phyloP scores from a whole-genome alignment of 169 alveolate species.

The Theileria luwenshuni region DNA sequence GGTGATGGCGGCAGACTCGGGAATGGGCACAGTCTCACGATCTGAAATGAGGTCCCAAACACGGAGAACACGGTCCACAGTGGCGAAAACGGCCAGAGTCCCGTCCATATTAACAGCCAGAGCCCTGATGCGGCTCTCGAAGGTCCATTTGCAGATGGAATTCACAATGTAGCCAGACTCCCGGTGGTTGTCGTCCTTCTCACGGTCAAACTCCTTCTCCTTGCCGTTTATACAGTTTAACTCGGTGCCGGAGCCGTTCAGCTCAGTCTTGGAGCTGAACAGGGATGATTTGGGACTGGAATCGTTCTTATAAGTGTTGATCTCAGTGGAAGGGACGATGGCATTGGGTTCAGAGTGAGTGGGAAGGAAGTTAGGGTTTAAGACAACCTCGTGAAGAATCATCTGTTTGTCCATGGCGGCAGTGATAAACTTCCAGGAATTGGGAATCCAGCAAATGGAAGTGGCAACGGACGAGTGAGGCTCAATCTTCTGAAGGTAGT shows the following conservation, averaged over 20 bases:
- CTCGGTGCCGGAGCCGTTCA: conserved; percentile 5
- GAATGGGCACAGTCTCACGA: conserved; percentile 64
- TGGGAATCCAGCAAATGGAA: conserved; percentile 69
- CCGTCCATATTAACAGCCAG: conserved; percentile 71
- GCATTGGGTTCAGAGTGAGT: background rate
- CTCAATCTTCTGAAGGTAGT: conserved; percentile 54
- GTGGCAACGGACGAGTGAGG: conserved; percentile 65
- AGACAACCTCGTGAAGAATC: conserved; percentile 55
- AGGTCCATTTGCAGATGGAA: conserved; percentile 53
- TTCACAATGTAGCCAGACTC: conserved; percentile 46
- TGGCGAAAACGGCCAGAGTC: conserved; percentile 61
- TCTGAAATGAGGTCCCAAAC: conserved; percentile 60
- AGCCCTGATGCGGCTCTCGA: conserved; percentile 67
- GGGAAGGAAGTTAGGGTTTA: background rate
- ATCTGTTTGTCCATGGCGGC: conserved; percentile 71
- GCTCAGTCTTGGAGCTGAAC: background rate
- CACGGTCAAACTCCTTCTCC: background rate
- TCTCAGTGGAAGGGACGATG: background rate
- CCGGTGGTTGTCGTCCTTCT: background rate
- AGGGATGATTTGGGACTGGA: background rate
- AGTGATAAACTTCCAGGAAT: conserved; percentile 57
- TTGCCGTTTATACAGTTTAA: conserved; percentile 6
- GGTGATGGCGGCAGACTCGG: conserved; percentile 72
- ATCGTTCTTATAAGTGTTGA: background rate
- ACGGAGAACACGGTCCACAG: conserved; percentile 69